Percentiles rank a stretch among this genome's conserved stretches.
Evolutionary conservation across 176 grass and related monocot genomes (phyloP).

Genomic region (Otatea glauca): DNA sequence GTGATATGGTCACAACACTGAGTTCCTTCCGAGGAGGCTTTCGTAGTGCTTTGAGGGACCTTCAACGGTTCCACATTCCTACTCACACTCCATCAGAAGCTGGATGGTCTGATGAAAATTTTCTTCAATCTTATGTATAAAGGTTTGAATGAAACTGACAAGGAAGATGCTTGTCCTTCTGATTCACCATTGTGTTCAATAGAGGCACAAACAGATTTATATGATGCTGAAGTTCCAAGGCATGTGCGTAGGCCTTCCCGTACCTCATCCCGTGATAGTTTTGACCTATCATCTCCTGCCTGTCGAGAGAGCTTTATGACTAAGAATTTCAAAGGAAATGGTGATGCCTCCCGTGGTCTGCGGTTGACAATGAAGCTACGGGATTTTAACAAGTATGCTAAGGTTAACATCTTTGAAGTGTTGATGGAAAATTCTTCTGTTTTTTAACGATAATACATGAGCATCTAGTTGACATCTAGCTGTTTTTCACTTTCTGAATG

Average conservation of each 20-base stretch:
- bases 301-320: constrained; percentile 68
- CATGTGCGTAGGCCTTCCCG: constrained; percentile 50
- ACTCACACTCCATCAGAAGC: constrained; percentile 81
- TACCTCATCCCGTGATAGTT: constrained; percentile 60
- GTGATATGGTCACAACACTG: constrained; percentile 57
- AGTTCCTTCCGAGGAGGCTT: constrained; percentile 87
- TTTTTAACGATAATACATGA: neutral
- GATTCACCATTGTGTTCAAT: constrained; percentile 49
- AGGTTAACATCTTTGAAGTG: constrained; percentile 64
- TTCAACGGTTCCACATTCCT: constrained; percentile 89
- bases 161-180: constrained; percentile 64
- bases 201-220: constrained; percentile 53
- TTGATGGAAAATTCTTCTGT: neutral
- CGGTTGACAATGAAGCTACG: constrained; percentile 85
- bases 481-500: neutral
- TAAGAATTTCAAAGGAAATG: constrained; percentile 64
- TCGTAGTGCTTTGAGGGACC: constrained; percentile 75
- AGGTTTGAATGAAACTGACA: constrained; percentile 63
- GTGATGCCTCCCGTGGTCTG: constrained; percentile 63
- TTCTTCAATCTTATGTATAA: constrained; percentile 76
- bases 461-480: constrained; percentile 9
- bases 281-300: constrained; percentile 62
- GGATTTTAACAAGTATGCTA: constrained; percentile 90
- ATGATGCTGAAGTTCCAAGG: constrained; percentile 57
- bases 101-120: constrained; percentile 70